Conservation (phyloP, 192 early-diverging fungal species). For the Coemansia sp. region DNA sequence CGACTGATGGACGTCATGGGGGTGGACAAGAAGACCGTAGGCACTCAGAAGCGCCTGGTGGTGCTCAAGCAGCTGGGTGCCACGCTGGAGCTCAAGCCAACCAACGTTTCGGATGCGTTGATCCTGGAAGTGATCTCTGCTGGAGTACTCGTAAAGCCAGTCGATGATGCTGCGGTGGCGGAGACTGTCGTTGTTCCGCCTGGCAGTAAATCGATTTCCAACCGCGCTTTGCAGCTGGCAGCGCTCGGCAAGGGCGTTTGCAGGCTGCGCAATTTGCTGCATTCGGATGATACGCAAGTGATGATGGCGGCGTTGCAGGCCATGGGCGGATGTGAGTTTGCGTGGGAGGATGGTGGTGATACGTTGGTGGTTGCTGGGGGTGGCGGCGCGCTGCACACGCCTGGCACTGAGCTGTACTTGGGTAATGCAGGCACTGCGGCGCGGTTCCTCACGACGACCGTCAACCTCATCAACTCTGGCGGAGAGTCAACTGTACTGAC, state of each 20-base stretch:
- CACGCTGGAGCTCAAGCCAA: conserved; percentile 81
- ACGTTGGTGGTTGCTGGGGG: conserved; percentile 84
- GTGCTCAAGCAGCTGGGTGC: conserved; percentile 82
- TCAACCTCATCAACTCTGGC: conserved; percentile 66
- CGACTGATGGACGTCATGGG: conserved; percentile 85
- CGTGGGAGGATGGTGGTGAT: conserved; percentile 92
- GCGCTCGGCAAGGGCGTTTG: conserved; percentile 83
- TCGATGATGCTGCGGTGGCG: conserved; percentile 30
- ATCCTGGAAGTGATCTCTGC: conserved; percentile 84
- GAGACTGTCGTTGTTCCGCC: conserved; percentile 64
- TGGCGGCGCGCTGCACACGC: conserved; percentile 71
- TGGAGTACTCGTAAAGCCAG: conserved; percentile 68
- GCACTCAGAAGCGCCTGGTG: conserved; percentile 88
- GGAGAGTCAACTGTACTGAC: conserved; percentile 68
- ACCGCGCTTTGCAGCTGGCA: conserved; percentile 90
- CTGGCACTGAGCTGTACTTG: conserved; percentile 80
- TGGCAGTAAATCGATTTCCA: conserved; percentile 97
- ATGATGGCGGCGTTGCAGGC: conserved; percentile 92
- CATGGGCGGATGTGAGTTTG: conserved; percentile 81
- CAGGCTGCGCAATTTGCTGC: conserved; percentile 82
- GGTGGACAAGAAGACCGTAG: conserved; percentile 97
- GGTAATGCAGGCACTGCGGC: conserved; percentile 98
- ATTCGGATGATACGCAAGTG: conserved; percentile 97
- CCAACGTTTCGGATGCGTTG: conserved; percentile 77
- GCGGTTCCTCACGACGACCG: conserved; percentile 90